These are phyloP conservation scores for Suillus occidentalis DNA, from an alignment of 768 basidiomycete genomes.

Conservation along the genomic window DNA sequence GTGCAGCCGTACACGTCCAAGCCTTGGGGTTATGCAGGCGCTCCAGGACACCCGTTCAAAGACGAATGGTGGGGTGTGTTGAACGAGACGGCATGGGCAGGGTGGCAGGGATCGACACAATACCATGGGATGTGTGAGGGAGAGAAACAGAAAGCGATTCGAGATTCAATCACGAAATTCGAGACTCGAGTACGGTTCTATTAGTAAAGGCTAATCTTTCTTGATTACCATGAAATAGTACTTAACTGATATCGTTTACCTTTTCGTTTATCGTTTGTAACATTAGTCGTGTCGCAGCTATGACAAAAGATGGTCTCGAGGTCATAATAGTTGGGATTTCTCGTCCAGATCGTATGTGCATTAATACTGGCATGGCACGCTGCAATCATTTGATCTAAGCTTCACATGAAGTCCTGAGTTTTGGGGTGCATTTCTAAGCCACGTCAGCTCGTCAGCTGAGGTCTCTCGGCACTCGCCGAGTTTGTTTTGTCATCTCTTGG, in stretches of 20 bases:
- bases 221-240: background rate
- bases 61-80: slow-evolving; percentile 47
- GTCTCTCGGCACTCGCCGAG: background rate
- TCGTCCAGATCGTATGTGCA: background rate
- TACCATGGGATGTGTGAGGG: slow-evolving; percentile 19
- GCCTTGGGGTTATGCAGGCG: slow-evolving; percentile 57
- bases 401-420: background rate
- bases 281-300: background rate
- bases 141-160: slow-evolving; percentile 18
- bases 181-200: background rate
- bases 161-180: background rate
- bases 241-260: background rate
- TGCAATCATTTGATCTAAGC: background rate
- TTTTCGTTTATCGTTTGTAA: background rate
- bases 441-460: background rate
- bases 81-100: slow-evolving; percentile 46
- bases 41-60: slow-evolving; percentile 50
- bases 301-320: background rate
- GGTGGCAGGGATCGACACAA: slow-evolving; percentile 26
- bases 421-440: too few species aligned
- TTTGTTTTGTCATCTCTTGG: background rate
- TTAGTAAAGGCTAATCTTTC: background rate
- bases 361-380: background rate
- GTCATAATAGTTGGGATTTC: background rate
- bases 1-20: slow-evolving; percentile 56